Evolutionary conservation across 805 yeast genomes (phyloP).

Genomic region (Wickerhamomyces rabaulensis): DNA sequence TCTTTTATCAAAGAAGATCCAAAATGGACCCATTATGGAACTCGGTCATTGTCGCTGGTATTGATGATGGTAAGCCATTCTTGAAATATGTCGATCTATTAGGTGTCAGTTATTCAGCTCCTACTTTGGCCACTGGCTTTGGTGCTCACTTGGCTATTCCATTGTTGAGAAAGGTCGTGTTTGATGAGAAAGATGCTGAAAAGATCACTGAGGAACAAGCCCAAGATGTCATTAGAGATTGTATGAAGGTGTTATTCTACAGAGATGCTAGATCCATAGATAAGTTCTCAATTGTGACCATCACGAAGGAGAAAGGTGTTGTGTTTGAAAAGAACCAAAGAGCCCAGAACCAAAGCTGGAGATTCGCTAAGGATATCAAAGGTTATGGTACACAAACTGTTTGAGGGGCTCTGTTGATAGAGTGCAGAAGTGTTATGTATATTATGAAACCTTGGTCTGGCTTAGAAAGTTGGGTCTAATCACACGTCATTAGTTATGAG

Average conservation of each 20-base stretch:
- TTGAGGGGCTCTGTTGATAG: slow-evolving; percentile 10
- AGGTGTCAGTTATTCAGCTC: slow-evolving; percentile 87
- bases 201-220: slow-evolving; percentile 73
- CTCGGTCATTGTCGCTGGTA: slow-evolving; percentile 86
- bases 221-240: slow-evolving; percentile 65
- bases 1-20: slow-evolving; percentile 81
- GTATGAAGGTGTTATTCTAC: slow-evolving; percentile 92
- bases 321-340: slow-evolving; percentile 59
- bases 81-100: slow-evolving; percentile 83
- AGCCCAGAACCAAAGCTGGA: slow-evolving; percentile 81
- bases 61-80: slow-evolving; percentile 67
- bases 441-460: not conserved
- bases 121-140: slow-evolving; percentile 91
- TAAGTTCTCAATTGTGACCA: slow-evolving; percentile 73
- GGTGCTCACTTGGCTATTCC: slow-evolving; percentile 96
- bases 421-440: not conserved
- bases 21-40: slow-evolving; percentile 98
- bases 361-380: slow-evolving; percentile 77
- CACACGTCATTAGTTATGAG: not conserved
- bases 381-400: slow-evolving; percentile 82
- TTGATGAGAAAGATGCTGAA: slow-evolving; percentile 67
- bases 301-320: slow-evolving; percentile 59
- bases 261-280: slow-evolving; percentile 95
- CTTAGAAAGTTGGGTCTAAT: not conserved
- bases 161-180: slow-evolving; percentile 77